Conservation (phyloP, 2,329 filamentous ascomycete species). For the Fonsecaea erecta region DNA sequence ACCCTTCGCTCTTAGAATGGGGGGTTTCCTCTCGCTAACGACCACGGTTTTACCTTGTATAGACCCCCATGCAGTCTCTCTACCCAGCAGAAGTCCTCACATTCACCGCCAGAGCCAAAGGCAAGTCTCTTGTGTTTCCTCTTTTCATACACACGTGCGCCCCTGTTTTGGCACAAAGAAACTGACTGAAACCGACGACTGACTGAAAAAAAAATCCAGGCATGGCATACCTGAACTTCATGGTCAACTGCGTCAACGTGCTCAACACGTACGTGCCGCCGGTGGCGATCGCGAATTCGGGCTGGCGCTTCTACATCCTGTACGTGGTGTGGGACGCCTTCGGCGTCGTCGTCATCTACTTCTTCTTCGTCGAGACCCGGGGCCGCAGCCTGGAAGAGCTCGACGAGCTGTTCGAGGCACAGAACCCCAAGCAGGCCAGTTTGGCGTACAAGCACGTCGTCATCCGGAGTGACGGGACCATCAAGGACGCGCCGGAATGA, state of each 20-base stretch:
- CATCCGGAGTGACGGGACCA: not conserved
- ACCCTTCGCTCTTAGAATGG: not conserved
- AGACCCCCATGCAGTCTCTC: conserved; percentile 52
- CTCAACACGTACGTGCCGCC: conserved; percentile 33
- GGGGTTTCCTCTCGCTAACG: not conserved
- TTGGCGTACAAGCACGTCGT: conserved; percentile 11
- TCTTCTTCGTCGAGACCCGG: conserved; percentile 58
- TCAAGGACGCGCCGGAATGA: not conserved
- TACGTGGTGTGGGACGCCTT: conserved; percentile 46
- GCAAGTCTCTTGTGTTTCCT: conserved; percentile 40
- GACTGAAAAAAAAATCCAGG: not conserved
- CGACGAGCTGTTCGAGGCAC: conserved; percentile 51
- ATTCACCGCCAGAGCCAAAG: conserved; percentile 60
- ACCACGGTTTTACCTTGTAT: conserved; percentile 23
- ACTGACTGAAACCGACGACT: no score
- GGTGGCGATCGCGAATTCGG: conserved; percentile 27
- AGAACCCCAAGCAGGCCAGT: conserved; percentile 31
- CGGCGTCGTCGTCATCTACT: conserved; percentile 48
- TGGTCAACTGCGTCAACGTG: conserved; percentile 51
- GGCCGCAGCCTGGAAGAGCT: conserved; percentile 60
- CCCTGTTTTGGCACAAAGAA: not conserved
- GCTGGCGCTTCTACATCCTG: conserved; percentile 47
- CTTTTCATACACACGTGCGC: not conserved
- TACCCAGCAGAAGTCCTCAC: conserved; percentile 60
- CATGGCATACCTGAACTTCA: conserved; percentile 54